Conservation (phyloP, 2,329 filamentous ascomycete genomes). For the Simplicillium aogashimaense region DNA sequence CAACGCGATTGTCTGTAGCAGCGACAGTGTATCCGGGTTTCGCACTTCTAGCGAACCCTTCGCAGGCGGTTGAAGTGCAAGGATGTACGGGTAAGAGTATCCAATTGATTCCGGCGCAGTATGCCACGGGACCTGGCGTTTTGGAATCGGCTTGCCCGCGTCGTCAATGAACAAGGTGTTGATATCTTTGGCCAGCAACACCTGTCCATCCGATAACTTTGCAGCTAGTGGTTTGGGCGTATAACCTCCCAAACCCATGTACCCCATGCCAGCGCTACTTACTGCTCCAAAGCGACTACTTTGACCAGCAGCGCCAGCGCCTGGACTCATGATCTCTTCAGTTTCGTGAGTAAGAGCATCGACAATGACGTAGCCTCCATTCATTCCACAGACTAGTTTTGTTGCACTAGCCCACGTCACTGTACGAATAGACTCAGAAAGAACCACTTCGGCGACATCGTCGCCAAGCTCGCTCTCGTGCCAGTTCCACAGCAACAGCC, state of each 20-base stretch:
- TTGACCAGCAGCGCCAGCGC: constrained; percentile 54
- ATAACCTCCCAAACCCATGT: constrained; percentile 88
- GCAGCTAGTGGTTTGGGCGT: constrained; percentile 85
- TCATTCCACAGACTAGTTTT: constrained; percentile 82
- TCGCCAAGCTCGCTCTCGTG: constrained; percentile 79
- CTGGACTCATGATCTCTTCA: constrained; percentile 70
- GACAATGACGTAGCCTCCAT: constrained; percentile 81
- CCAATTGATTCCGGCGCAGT: constrained; percentile 82
- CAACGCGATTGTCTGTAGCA: constrained; percentile 76
- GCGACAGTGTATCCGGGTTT: constrained; percentile 83
- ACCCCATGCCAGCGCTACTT: constrained; percentile 82
- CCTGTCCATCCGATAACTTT: constrained; percentile 69
- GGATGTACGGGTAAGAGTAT: constrained; percentile 92
- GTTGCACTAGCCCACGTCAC: constrained; percentile 87
- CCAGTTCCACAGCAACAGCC: constrained; percentile 88
- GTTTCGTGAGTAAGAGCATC: constrained; percentile 67
- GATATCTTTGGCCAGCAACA: constrained; percentile 94
- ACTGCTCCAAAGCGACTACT: constrained; percentile 73
- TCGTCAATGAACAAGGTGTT: constrained; percentile 88
- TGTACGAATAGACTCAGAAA: constrained; percentile 77
- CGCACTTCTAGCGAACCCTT: constrained; percentile 84
- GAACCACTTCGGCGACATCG: constrained; percentile 64
- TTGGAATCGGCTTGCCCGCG: constrained; percentile 70
- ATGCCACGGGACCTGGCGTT: constrained; percentile 86
- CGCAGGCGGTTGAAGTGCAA: constrained; percentile 72